Percentiles rank a stretch among this genome's conserved stretches.
Evolutionary conservation across 805 yeast species (phyloP).

Genomic region (Wickerhamomyces mucosus): DNA sequence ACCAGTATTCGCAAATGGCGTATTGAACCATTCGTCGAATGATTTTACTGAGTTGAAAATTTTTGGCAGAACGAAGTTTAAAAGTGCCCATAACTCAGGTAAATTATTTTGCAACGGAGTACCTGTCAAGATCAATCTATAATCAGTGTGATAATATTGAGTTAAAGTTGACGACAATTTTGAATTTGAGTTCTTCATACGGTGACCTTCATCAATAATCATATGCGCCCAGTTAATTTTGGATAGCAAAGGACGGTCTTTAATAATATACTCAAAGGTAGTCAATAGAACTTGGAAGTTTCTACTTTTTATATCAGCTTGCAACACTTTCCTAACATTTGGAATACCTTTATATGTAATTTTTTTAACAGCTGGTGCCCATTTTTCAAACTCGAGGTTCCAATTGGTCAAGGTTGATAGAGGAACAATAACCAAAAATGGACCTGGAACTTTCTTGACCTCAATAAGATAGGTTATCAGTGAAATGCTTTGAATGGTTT

Average conservation of each 20-base stretch:
- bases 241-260: slow-evolving; percentile 61
- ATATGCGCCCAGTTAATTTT: slow-evolving; percentile 74
- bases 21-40: slow-evolving; percentile 85
- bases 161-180: slow-evolving; percentile 65
- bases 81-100: slow-evolving; percentile 80
- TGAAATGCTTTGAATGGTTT: slow-evolving; percentile 81
- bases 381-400: slow-evolving; percentile 78
- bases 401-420: slow-evolving; percentile 78
- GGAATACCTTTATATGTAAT: slow-evolving; percentile 76
- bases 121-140: slow-evolving; percentile 77
- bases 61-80: slow-evolving; percentile 75
- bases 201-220: slow-evolving; percentile 88
- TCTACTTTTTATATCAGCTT: slow-evolving; percentile 53
- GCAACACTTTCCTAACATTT: slow-evolving; percentile 56
- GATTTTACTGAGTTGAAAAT: slow-evolving; percentile 80
- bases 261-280: slow-evolving; percentile 73
- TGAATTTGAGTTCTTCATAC: slow-evolving; percentile 75
- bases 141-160: slow-evolving; percentile 62
- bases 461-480: slow-evolving; percentile 64
- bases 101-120: slow-evolving; percentile 80
- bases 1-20: slow-evolving; percentile 82
- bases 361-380: slow-evolving; percentile 75
- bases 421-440: slow-evolving; percentile 75
- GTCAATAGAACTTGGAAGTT: slow-evolving; percentile 71
- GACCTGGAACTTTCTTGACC: slow-evolving; percentile 53